Conservation (phyloP, 2,329 filamentous ascomycete species). For the Ramichloridium luteum region DNA sequence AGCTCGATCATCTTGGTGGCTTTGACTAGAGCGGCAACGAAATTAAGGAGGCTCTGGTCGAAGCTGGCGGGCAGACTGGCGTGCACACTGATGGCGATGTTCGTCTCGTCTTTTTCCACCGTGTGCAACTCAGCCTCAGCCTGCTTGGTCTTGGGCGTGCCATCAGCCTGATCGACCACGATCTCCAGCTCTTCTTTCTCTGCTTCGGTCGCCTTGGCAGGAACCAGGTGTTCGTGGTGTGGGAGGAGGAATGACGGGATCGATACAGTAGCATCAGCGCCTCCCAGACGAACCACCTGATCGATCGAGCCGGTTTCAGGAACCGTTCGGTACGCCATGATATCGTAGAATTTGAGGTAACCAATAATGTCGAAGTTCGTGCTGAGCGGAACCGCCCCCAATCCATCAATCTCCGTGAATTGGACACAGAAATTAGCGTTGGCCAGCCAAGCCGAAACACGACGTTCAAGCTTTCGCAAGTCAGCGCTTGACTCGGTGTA, state of each 20-base stretch:
- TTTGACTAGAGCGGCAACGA: conserved; percentile 44
- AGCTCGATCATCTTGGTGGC: conserved; percentile 45
- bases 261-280: conserved; percentile 37
- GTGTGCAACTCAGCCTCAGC: conserved; percentile 30
- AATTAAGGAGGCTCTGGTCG: conserved; percentile 41
- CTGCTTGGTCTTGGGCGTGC: conserved; percentile 32
- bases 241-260: conserved; percentile 41
- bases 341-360: conserved; percentile 34
- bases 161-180: conserved; percentile 31
- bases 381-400: conserved; percentile 38
- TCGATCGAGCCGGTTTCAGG: conserved; percentile 32
- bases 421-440: conserved; percentile 43
- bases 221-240: conserved; percentile 43
- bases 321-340: conserved; percentile 39
- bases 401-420: conserved; percentile 32
- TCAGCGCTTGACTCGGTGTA: conserved; percentile 34
- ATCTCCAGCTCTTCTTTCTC: conserved; percentile 25
- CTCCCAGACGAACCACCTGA: conserved; percentile 40
- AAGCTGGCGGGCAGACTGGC: conserved; percentile 38
- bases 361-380: conserved; percentile 37
- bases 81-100: conserved; percentile 37
- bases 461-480: conserved; percentile 34
- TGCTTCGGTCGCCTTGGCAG: conserved; percentile 27
- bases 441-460: conserved; percentile 38
- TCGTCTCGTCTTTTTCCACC: conserved; percentile 35